A percentile compares a stretch with the other conserved stretches of the same genome.
Evolutionary conservation across 441 rosid genomes (phyloP).

Genomic region (Gossypium trilobum): DNA sequence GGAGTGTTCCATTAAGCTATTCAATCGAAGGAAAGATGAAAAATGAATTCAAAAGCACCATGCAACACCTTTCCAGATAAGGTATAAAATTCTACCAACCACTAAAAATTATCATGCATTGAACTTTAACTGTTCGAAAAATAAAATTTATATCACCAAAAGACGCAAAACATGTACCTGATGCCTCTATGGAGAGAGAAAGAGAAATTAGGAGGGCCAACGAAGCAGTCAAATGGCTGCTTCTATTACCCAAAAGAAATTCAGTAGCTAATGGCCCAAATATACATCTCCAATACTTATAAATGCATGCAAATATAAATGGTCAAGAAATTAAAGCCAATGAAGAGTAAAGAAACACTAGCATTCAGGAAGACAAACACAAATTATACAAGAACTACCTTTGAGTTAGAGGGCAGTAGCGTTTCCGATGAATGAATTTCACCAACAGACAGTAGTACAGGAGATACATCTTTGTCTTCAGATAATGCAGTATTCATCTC

Average conservation of each 20-base stretch:
- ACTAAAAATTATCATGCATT: not conserved
- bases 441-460: slow-evolving; percentile 13
- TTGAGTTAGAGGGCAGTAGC: slow-evolving; percentile 20
- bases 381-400: slow-evolving; percentile 26
- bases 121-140: not conserved
- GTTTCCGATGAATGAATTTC: slow-evolving; percentile 26
- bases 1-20: not conserved
- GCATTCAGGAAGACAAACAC: not conserved
- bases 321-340: not conserved
- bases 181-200: not conserved
- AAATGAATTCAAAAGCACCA: not conserved
- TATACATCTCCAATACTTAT: not conserved
- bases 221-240: not conserved
- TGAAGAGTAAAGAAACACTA: not conserved
- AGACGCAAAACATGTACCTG: not conserved
- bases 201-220: not conserved
- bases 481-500: slow-evolving; percentile 20
- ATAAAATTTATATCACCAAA: not conserved
- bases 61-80: not conserved
- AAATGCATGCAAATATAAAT: slow-evolving; percentile 2
- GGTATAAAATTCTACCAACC: not conserved
- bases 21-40: not conserved
- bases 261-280: not conserved
- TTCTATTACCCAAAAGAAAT: slow-evolving; percentile 6
- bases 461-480: slow-evolving; percentile 23